Percentiles rank a stretch among this genome's conserved stretches.
phyloP scores from a whole-genome alignment of 257 asterid genomes.

The Nicotiana sylvestris region DNA sequence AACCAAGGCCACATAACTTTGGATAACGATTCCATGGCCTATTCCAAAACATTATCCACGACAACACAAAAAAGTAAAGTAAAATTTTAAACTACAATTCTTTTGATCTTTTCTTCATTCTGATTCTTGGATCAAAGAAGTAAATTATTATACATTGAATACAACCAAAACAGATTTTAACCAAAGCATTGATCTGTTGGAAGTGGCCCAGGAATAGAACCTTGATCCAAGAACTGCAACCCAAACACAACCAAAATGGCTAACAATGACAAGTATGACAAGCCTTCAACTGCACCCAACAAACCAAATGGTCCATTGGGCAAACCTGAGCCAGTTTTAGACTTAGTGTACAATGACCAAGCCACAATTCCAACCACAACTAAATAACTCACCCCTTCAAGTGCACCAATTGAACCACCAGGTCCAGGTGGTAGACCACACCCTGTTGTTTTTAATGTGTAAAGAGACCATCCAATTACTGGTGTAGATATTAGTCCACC shows the following conservation, averaged over 20 bases:
- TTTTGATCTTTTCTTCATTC: background rate
- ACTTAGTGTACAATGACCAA: constrained; percentile 82
- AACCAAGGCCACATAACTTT: background rate
- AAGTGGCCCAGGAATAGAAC: constrained; percentile 85
- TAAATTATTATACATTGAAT: background rate
- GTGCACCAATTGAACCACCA: constrained; percentile 78
- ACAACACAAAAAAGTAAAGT: background rate
- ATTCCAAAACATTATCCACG: background rate
- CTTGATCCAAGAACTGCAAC: constrained; percentile 56
- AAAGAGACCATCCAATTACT: constrained; percentile 87
- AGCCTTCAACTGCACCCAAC: constrained; percentile 90
- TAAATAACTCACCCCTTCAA: constrained; percentile 89
- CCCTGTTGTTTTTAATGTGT: constrained; percentile 79
- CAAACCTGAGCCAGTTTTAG: constrained; percentile 78
- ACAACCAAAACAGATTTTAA: constrained; percentile 4
- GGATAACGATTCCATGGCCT: constrained; percentile 1
- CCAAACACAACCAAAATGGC: constrained; percentile 70
- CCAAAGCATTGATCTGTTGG: constrained; percentile 79
- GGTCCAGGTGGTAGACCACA: constrained; percentile 98
- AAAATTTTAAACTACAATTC: background rate
- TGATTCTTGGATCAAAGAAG: background rate
- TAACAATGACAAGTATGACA: constrained; percentile 62
- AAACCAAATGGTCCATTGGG: constrained; percentile 85
- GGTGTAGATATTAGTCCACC: constrained; percentile 67
- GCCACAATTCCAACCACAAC: constrained; percentile 67